A percentile compares a stretch with the other conserved stretches of the same genome.
phyloP scores from a whole-genome alignment of 164 flowering plant species.

The Cinnamomum chago region DNA sequence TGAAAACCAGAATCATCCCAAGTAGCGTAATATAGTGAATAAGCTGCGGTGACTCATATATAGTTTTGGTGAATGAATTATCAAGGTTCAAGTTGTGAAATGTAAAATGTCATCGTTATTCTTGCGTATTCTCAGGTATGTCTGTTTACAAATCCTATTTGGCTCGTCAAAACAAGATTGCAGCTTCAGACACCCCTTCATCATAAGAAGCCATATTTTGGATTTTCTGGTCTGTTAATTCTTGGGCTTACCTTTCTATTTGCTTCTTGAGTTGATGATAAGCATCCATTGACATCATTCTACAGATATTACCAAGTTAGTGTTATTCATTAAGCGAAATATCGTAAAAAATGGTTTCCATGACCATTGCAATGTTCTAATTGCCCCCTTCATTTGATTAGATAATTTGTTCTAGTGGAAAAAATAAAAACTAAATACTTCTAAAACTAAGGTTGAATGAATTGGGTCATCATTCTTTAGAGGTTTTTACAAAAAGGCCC shows the following conservation, averaged over 20 bases:
- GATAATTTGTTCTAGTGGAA: neutral
- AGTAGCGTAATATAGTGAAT: too few species aligned
- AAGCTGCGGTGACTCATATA: neutral
- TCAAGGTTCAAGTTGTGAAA: neutral
- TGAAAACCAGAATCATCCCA: too few species aligned
- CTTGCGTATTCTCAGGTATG: constrained; percentile 58
- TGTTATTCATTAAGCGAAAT: too few species aligned
- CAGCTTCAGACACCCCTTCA: constrained; percentile 94
- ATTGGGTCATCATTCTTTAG: neutral
- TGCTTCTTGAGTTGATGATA: neutral
- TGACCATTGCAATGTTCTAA: neutral
- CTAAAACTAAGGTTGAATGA: neutral
- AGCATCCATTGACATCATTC: neutral
- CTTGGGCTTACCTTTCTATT: constrained; percentile 24
- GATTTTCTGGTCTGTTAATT: constrained; percentile 70
- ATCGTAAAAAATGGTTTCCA: neutral
- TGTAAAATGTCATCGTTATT: neutral
- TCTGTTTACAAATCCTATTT: constrained; percentile 87
- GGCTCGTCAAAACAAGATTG: constrained; percentile 96
- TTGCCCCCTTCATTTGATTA: neutral
- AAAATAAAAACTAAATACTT: neutral
- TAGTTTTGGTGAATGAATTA: neutral
- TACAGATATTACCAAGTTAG: neutral
- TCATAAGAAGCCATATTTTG: constrained; percentile 67
- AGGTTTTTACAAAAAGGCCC: too few species aligned